Evolutionary conservation across 2,329 filamentous ascomycete genomes (phyloP).

Genomic region (Fusarium circinatum): DNA sequence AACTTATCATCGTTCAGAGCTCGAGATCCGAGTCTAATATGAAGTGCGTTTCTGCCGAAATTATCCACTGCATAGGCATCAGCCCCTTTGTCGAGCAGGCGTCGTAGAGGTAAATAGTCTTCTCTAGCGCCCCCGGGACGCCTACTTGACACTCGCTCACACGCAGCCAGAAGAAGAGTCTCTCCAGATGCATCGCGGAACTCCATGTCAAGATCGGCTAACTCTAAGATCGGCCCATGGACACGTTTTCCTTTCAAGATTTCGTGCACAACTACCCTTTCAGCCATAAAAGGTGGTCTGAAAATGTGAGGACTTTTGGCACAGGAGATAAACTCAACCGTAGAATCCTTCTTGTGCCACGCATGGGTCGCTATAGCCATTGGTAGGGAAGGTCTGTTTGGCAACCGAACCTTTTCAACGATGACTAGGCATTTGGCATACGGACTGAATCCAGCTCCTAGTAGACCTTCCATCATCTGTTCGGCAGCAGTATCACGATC

Average conservation of each 20-base stretch:
- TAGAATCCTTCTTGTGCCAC: background rate
- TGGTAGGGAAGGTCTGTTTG: background rate
- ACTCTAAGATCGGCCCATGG: constrained; percentile 19
- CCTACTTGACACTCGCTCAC: background rate
- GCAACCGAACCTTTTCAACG: background rate
- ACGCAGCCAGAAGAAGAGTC: constrained; percentile 25
- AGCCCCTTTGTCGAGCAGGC: constrained; percentile 22
- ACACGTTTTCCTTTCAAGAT: background rate
- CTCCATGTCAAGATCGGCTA: constrained; percentile 20
- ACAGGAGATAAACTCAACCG: background rate
- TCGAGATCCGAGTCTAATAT: constrained; percentile 6
- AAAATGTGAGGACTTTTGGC: background rate
- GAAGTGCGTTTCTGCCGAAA: constrained; percentile 23
- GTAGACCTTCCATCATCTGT: constrained; percentile 4
- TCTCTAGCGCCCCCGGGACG: fast-evolving
- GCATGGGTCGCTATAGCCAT: background rate
- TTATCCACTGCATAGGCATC: constrained; percentile 18
- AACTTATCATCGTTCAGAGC: background rate
- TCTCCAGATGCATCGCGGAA: constrained; percentile 10
- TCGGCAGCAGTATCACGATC: too few relatives aligned
- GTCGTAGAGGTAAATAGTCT: background rate
- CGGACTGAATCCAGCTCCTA: constrained; percentile 11
- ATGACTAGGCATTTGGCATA: background rate
- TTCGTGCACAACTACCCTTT: constrained; percentile 17
- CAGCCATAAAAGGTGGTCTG: background rate